A percentile compares a stretch with the other conserved stretches of the same genome.
These are phyloP conservation scores for Eucalyptus rudis DNA, from an alignment of 345 rosid species.

Conservation along the genomic window DNA sequence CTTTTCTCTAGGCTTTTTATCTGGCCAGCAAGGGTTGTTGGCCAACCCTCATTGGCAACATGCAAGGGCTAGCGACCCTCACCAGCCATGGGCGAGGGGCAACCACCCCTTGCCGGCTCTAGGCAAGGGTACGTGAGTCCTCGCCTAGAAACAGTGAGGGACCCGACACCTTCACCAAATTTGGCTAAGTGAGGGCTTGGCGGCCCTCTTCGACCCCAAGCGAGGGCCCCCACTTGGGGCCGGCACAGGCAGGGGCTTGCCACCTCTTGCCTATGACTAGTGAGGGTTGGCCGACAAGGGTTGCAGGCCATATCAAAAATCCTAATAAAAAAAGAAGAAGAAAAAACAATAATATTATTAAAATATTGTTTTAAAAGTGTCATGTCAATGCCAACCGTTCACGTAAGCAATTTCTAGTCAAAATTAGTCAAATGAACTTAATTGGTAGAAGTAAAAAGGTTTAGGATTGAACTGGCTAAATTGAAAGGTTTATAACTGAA, in stretches of 20 bases:
- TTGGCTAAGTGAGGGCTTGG: no score
- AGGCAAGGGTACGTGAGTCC: rapidly evolving
- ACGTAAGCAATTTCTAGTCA: rapidly evolving
- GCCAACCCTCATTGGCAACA: rapidly evolving
- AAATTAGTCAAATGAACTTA: rapidly evolving
- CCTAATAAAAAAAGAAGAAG: no score
- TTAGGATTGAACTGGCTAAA: rapidly evolving
- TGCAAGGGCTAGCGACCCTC: rapidly evolving
- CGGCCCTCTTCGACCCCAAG: no score
- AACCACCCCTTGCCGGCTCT: rapidly evolving
- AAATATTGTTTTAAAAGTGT: no score
- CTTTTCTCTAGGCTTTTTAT: no score
- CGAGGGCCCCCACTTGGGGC: rapidly evolving
- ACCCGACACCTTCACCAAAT: rapidly evolving
- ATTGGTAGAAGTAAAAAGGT: rapidly evolving
- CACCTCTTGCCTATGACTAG: no score
- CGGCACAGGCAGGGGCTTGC: rapidly evolving
- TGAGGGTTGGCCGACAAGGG: no score
- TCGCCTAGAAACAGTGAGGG: rapidly evolving
- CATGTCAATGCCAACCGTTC: rapidly evolving
- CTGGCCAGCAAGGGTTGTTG: rapidly evolving
- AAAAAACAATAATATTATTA: no score
- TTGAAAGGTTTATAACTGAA: rapidly evolving
- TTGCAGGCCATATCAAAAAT: no score
- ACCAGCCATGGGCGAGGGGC: no score